Percentiles rank a stretch among this genome's conserved stretches.
Evolutionary conservation across 148 eudicot genomes (phyloP).

Genomic region (Persicaria tinctoria): DNA sequence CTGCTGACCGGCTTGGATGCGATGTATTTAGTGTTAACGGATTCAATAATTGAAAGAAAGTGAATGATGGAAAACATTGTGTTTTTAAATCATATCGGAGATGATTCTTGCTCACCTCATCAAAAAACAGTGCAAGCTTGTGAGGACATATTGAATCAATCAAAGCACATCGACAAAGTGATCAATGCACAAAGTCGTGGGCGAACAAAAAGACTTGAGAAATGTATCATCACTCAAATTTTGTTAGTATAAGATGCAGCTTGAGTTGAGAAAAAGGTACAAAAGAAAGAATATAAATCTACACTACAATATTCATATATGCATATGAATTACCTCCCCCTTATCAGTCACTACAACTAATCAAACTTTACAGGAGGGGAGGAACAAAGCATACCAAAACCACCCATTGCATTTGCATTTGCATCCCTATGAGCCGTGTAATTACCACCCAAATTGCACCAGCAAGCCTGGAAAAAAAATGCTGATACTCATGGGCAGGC

Average conservation of each 20-base stretch:
- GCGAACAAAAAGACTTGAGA: too few relatives aligned
- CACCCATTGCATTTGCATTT: neutral
- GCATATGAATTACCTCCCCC: neutral
- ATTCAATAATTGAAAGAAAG: too few relatives aligned
- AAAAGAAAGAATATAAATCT: neutral
- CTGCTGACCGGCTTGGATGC: too few relatives aligned
- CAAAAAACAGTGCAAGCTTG: too few relatives aligned
- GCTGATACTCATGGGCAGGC: neutral
- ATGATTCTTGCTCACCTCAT: too few relatives aligned
- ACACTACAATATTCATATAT: neutral
- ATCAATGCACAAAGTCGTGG: too few relatives aligned
- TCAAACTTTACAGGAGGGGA: neutral
- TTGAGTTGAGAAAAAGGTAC: neutral
- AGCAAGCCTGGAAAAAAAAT: conserved; percentile 4
- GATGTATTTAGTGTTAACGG: too few relatives aligned
- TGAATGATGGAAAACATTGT: too few relatives aligned
- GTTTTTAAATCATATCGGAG: too few relatives aligned
- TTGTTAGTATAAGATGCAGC: neutral
- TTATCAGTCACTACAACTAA: neutral
- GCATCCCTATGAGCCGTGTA: neutral
- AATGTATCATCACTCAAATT: neutral
- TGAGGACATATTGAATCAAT: too few relatives aligned
- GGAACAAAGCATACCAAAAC: neutral
- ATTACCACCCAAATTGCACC: neutral
- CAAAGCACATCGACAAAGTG: too few relatives aligned